These are phyloP conservation scores for Hypoxylon trugodes DNA, from an alignment of 495 filamentous ascomycete genomes.

Conservation along the genomic window DNA sequence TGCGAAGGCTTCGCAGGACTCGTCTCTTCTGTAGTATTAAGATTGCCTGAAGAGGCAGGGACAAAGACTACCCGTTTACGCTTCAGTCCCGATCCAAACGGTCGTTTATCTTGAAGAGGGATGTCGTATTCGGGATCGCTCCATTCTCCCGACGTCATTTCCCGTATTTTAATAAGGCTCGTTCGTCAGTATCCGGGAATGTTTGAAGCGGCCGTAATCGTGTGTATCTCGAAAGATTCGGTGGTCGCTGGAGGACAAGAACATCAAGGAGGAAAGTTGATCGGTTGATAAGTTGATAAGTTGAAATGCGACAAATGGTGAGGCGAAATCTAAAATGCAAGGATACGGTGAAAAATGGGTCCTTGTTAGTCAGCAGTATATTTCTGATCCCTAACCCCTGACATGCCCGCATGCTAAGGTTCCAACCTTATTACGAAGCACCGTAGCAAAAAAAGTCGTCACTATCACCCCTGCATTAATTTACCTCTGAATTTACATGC, in stretches of 20 bases:
- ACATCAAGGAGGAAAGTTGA: constrained; percentile 19
- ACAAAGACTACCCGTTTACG: constrained; percentile 84
- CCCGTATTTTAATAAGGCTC: background rate
- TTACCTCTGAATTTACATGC: background rate
- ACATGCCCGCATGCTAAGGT: background rate
- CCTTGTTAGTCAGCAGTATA: constrained; percentile 20
- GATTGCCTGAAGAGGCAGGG: constrained; percentile 63
- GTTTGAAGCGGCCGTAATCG: background rate
- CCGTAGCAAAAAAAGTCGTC: constrained; percentile 27
- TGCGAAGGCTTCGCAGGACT: constrained; percentile 42
- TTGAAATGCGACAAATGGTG: too few species aligned
- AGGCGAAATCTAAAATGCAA: constrained; percentile 27
- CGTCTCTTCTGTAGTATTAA: constrained; percentile 53
- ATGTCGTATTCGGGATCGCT: constrained; percentile 61
- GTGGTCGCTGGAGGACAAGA: background rate
- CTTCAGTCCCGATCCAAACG: constrained; percentile 82
- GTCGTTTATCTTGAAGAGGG: constrained; percentile 74
- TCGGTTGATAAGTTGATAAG: background rate
- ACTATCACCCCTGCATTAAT: constrained; percentile 25
- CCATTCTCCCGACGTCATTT: constrained; percentile 37
- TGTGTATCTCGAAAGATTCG: background rate
- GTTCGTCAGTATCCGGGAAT: background rate
- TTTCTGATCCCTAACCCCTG: constrained; percentile 32
- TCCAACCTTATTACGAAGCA: background rate
- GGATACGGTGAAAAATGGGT: constrained; percentile 2